Base-by-base conservation (phyloP, 2,329 filamentous ascomycete genomes). In the Talaromyces atroroseus region DNA sequence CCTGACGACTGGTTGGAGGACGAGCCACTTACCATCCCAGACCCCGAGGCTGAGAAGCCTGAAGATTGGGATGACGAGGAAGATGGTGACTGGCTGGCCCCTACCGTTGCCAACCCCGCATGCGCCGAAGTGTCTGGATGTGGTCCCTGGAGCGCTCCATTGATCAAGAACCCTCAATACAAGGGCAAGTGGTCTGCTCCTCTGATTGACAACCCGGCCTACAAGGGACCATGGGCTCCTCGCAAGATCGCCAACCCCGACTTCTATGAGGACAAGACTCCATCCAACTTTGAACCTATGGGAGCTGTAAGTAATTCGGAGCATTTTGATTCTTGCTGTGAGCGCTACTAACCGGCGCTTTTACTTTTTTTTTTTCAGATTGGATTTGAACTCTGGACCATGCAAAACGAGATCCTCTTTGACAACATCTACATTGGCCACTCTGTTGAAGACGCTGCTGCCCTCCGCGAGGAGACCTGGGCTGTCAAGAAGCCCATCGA, bases 341-440 rank as follows among this genome's bases (percentile, higher is more conserved):
- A 42, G 5, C n/a, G 38, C 21, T 32, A 3, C 40, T 57, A 18
- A 44, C 40, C 58, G 66, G 59, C 49, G 26, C 26, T 8, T 8
- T 26, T 26, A 8, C 26, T 8, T 8, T 26, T 26, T 26, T 38
- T 26, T 8, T 32, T 56, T 48, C 69, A 91, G 88, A 92, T 97
- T 78, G 94, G 94, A 67, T 97, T 97, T 70, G 94, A 99, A 78
- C 92, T 99, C 79, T 99, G 94, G 94, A 97, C 94, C 68, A 99
- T 99, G 94, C 92, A 96, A 79, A 95, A 86, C 74, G 89, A 96
- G 72, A 97, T 99, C 67, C 87, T 96, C 68, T 97, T 99, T 69
- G 90, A 97, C 85, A 99, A 99, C 86, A 95, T 99, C 82, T 99
- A 97, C 84, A 91, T 99, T 73, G 94, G 94, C 62, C 94, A 99